Percentiles rank a stretch among this genome's conserved stretches.
Evolutionary conservation across 371 early-diverging fungal genomes (phyloP).

Genomic region (Apophysomyces sp.): DNA sequence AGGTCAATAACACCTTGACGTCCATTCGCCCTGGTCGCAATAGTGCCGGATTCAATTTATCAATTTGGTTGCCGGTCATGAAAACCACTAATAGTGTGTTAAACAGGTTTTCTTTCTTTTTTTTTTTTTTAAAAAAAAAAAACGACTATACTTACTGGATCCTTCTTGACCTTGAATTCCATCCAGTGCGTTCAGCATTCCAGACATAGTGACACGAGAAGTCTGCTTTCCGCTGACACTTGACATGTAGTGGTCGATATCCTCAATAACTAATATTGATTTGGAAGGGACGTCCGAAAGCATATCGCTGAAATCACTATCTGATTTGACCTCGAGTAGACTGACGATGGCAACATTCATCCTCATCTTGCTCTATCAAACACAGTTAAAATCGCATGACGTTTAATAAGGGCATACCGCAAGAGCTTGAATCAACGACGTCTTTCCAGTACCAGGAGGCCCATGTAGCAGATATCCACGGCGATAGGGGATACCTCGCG

Average conservation of each 20-base stretch:
- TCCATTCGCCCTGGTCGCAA: conserved; percentile 97
- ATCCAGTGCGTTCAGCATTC: conserved; percentile 79
- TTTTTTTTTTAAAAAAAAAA: too few species aligned
- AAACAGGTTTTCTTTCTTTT: neutral
- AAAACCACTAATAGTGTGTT: conserved; percentile 56
- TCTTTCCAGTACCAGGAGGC: conserved; percentile 68
- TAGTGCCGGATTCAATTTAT: conserved; percentile 91
- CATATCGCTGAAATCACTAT: conserved; percentile 80
- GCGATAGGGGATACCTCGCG: conserved; percentile 90
- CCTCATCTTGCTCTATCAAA: conserved; percentile 59
- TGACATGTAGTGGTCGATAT: conserved; percentile 75
- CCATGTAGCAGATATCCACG: conserved; percentile 75
- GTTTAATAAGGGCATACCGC: conserved; percentile 55
- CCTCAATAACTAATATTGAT: conserved; percentile 92
- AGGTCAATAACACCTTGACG: conserved; percentile 79
- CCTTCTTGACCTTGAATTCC: conserved; percentile 71
- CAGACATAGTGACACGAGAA: conserved; percentile 19
- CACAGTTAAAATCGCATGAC: neutral
- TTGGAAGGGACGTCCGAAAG: conserved; percentile 86
- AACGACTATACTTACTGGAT: conserved; percentile 23
- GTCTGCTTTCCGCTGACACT: conserved; percentile 41
- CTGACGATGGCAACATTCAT: conserved; percentile 92
- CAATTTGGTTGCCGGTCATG: conserved; percentile 96
- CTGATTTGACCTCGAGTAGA: conserved; percentile 77
- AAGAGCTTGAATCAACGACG: conserved; percentile 61